These are phyloP conservation scores for Phascolomyces articulosus DNA, from an alignment of 371 early-diverging fungal genomes.

Conservation along the genomic window DNA sequence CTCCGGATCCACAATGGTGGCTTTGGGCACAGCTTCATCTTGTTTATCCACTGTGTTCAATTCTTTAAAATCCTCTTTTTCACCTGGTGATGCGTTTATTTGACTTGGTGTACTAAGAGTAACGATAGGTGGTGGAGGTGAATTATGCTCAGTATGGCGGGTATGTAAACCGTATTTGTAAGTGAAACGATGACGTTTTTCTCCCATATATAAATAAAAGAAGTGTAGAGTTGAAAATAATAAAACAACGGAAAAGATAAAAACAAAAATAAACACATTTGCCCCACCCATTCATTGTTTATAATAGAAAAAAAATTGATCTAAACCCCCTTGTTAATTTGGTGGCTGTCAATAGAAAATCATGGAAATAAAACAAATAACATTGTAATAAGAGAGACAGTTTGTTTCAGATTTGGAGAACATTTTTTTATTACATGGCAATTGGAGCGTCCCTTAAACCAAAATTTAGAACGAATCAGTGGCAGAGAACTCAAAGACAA, in stretches of 20 bases:
- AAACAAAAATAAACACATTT: neutral
- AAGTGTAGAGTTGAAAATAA: neutral
- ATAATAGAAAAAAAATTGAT: no score
- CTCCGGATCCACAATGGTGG: constrained; percentile 11
- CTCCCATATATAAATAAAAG: neutral
- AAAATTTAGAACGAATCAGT: constrained; percentile 27
- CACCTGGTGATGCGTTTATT: neutral
- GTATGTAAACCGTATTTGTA: neutral
- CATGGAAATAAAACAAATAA: neutral
- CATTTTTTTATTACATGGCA: neutral
- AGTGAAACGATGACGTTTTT: neutral
- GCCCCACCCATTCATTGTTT: no score
- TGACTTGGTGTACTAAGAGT: neutral
- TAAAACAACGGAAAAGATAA: neutral
- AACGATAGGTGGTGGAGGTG: neutral
- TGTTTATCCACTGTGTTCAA: neutral
- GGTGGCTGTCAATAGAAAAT: no score
- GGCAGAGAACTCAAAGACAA: constrained; percentile 94
- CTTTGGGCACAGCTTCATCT: constrained; percentile 9
- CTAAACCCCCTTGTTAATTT: neutral
- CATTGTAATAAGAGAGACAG: no score
- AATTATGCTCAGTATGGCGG: neutral
- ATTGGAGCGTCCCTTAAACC: neutral
- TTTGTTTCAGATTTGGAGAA: constrained; percentile 1
- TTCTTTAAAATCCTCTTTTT: neutral